Percentiles rank a stretch among this genome's conserved stretches.
Conservation (phyloP, 2,329 filamentous ascomycete species). For the Curvularia sp. region DNA sequence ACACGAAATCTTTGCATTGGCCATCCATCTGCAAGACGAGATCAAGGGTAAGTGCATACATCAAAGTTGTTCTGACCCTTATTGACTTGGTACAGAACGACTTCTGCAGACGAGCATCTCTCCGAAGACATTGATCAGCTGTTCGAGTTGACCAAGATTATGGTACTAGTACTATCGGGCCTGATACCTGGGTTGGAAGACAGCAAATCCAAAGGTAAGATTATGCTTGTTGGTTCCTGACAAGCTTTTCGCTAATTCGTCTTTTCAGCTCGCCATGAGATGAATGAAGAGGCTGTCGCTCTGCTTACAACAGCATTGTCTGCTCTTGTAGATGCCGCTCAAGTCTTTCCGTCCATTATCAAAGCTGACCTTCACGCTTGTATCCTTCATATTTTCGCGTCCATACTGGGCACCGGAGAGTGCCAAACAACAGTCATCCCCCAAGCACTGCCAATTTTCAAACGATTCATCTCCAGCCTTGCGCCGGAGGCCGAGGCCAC, state of each 20-base stretch:
- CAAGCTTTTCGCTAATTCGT: constrained; percentile 42
- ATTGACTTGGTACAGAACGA: constrained; percentile 30
- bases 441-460: constrained; percentile 87
- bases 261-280: constrained; percentile 69
- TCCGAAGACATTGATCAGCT: constrained; percentile 98
- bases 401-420: constrained; percentile 83
- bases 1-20: constrained; percentile 87
- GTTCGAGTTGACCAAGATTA: constrained; percentile 95
- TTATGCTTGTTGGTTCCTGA: neutral
- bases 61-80: neutral
- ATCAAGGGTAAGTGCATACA: constrained; percentile 60
- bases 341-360: constrained; percentile 95
- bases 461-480: constrained; percentile 85
- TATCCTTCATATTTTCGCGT: constrained; percentile 95
- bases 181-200: constrained; percentile 83
- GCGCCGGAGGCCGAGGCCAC: constrained; percentile 53
- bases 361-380: constrained; percentile 95
- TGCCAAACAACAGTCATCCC: constrained; percentile 91
- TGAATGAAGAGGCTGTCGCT: constrained; percentile 85
- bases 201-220: constrained; percentile 47
- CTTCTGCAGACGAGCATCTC: constrained; percentile 71
- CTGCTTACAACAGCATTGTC: constrained; percentile 82
- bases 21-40: constrained; percentile 84
- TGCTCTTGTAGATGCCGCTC: constrained; percentile 90
- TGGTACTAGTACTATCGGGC: constrained; percentile 88